phyloP scores from a whole-genome alignment of 192 early-diverging fungal genomes.

The Jimgerdemannia lactiflua region DNA sequence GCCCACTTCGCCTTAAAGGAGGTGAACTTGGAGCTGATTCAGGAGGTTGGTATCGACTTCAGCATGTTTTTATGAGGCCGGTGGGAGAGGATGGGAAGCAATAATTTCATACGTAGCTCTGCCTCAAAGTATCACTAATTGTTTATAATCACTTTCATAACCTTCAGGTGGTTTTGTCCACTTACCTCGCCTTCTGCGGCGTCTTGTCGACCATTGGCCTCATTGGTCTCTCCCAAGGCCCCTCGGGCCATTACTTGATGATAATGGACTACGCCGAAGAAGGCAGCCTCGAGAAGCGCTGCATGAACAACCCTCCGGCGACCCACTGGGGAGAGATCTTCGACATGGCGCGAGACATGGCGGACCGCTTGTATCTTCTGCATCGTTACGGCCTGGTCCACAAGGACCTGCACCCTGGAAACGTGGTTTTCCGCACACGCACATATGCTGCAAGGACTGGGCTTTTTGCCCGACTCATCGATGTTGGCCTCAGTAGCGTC shows the following conservation, averaged over 20 bases:
- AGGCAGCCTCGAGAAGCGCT: not conserved
- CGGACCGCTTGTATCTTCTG: conserved; percentile 5
- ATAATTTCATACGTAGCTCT: too few species aligned
- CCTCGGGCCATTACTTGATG: not conserved
- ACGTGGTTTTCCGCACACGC: conserved; percentile 3
- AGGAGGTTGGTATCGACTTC: not conserved
- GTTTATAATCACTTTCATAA: not conserved
- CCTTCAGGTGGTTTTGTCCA: not conserved
- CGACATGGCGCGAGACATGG: not conserved
- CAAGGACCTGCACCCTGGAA: conserved; percentile 15
- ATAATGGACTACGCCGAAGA: not conserved
- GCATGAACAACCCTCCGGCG: not conserved
- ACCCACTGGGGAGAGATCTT: not conserved
- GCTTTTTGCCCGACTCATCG: not conserved
- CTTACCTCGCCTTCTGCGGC: not conserved
- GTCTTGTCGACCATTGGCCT: not conserved
- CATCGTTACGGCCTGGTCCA: conserved; percentile 10
- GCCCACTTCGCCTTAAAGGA: not conserved
- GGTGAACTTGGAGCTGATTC: not conserved
- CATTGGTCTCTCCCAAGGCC: not conserved
- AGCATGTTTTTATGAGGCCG: not conserved
- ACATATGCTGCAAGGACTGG: not conserved
- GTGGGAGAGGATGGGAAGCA: not conserved
- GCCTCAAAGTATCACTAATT: too few species aligned
- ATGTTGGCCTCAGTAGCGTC: conserved; percentile 5